A percentile compares a stretch with the other conserved stretches of the same genome.
phyloP scores from a whole-genome alignment of 164 flowering plant species.

The Piper betle region DNA sequence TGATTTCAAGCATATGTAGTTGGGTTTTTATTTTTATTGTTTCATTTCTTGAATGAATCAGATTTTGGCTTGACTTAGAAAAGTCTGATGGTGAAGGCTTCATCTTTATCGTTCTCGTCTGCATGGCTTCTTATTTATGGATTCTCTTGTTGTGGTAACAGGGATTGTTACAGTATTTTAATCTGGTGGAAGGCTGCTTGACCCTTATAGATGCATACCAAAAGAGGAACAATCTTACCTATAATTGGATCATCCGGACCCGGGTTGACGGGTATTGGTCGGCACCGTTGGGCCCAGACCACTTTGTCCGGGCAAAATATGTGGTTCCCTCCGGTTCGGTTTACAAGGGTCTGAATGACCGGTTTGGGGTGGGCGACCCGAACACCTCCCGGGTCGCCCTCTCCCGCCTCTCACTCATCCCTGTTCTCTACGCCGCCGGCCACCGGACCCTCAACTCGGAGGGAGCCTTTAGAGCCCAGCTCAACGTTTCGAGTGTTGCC shows the following conservation, averaged over 20 bases:
- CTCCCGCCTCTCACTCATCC: conserved; percentile 79
- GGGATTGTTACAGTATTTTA: conserved; percentile 85
- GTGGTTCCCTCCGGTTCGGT: conserved; percentile 70
- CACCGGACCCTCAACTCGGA: conserved; percentile 71
- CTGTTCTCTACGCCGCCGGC: conserved; percentile 51
- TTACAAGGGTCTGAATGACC: conserved; percentile 83
- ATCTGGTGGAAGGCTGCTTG: conserved; percentile 81
- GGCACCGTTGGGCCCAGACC: conserved; percentile 39
- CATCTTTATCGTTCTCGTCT: too few relatives aligned
- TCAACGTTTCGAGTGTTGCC: conserved; percentile 30
- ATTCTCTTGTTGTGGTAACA: conserved; percentile 11
- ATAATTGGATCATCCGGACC: conserved; percentile 90
- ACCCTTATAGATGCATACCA: conserved; percentile 49
- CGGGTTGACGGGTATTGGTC: conserved; percentile 91
- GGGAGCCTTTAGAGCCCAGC: conserved; percentile 71
- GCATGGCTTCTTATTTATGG: too few relatives aligned
- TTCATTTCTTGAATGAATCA: not conserved
- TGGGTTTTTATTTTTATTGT: too few relatives aligned
- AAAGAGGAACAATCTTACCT: conserved; percentile 40
- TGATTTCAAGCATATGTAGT: not conserved
- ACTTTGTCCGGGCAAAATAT: conserved; percentile 47
- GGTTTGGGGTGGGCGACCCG: conserved; percentile 75
- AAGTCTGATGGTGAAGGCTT: too few relatives aligned
- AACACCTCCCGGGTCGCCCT: conserved; percentile 59
- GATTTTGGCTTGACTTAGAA: not conserved